Evolutionary conservation across 805 yeast genomes (phyloP), one percentile per base, ranked within the genome.

Genomic region (Ogataea parapolymorpha): DNA sequence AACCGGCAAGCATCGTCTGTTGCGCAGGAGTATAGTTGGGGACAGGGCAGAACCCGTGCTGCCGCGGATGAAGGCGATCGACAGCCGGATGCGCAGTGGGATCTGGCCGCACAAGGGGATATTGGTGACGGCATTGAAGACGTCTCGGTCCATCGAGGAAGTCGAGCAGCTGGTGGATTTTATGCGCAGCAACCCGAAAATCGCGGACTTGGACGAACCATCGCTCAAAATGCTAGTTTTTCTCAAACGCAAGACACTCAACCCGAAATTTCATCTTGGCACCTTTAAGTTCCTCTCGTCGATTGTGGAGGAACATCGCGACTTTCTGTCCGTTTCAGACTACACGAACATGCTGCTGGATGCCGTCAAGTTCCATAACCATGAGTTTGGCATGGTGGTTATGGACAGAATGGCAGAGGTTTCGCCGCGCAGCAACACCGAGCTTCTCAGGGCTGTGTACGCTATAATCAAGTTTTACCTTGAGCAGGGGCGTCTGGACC

Each of bases 51-150:
- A 26, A 3, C 45, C 33, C 15, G 37, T 38, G 29, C 16, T 31
- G 6, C 56, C 58, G 2, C 44, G 45, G 5, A 28, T 54, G 25
- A 42, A 39, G 23, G 32, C 50, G 16, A 52, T 59, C n/a, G 56
- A 56, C 30, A 39, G 50, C 3, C 49, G 58, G 35, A 32, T 58
- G 15, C 43, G 44, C 17, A 37, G 41, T 23, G 64, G 64, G 10
- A 55, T 61, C 6, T 38, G 48, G 24, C 63, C 65, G 2, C 45
- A 44, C 24, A 36, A 27, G 9, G 49, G 49, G 16, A 29, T 48
- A 5, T 26, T 59, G 24, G 30, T 36, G 22, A 44, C 42, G 16
- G 53, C 50, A 23, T 39, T 47, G 29, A 40, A 27, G 6, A 22
- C 26, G 18, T n/a, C 44, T 2, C 26, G 44, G 5, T 28, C 51